Evolutionary conservation across 2,329 filamentous ascomycete species (phyloP).

Genomic region (Claviceps pazoutovae): DNA sequence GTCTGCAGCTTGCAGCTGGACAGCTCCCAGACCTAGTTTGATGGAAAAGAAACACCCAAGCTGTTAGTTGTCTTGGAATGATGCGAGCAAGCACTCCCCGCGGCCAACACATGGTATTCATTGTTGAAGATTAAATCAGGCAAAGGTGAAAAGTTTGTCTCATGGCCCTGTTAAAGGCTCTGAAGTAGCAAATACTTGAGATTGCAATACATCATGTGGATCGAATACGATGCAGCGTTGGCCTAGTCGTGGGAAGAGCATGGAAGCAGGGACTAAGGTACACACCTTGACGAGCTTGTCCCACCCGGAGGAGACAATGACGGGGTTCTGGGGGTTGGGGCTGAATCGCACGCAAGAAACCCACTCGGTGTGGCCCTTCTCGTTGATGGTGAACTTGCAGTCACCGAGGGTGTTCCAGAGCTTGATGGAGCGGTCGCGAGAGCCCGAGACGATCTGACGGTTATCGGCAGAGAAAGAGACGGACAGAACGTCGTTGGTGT

Average conservation of each 20-base stretch:
- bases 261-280: neutral
- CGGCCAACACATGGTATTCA: neutral
- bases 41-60: neutral
- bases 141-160: constrained; percentile 88
- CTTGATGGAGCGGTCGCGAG: constrained; percentile 98
- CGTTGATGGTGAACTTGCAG: constrained; percentile 99
- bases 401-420: constrained; percentile 99
- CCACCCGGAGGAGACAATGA: constrained; percentile 97
- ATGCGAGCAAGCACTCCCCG: neutral
- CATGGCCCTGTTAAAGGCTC: constrained; percentile 75
- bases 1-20: constrained; percentile 99
- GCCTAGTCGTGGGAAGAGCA: neutral
- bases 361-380: constrained; percentile 99
- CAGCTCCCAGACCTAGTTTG: constrained; percentile 90
- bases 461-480: constrained; percentile 99
- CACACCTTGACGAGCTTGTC: constrained; percentile 99
- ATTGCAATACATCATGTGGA: constrained; percentile 79
- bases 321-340: constrained; percentile 99
- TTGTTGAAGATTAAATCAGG: constrained; percentile 44
- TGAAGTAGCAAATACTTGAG: constrained; percentile 99
- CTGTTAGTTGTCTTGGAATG: constrained; percentile 3
- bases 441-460: constrained; percentile 98
- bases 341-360: constrained; percentile 99
- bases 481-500: constrained; percentile 98
- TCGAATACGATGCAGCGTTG: constrained; percentile 1